A percentile compares a stretch with the other conserved stretches of the same genome.
Evolutionary conservation across 2,329 filamentous ascomycete species (phyloP).

Genomic region (Cordyceps tenuipes): DNA sequence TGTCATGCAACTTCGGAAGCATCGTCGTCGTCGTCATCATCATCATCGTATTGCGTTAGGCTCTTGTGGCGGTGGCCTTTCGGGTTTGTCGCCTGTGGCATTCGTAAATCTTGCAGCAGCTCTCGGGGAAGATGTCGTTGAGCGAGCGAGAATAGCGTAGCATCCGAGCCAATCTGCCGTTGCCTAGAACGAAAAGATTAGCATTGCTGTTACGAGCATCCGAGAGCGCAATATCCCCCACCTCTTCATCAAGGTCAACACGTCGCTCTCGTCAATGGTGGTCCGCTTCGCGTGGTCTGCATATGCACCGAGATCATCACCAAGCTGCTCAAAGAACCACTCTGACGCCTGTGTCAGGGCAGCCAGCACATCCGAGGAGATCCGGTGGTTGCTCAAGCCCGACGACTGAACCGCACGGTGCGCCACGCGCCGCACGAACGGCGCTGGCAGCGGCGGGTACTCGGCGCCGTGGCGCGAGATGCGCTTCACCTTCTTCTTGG

Average conservation of each 20-base stretch:
- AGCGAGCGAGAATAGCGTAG: slow-evolving; percentile 78
- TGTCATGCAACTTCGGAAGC: slow-evolving; percentile 27
- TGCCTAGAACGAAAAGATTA: slow-evolving; percentile 46
- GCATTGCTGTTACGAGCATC: neutral
- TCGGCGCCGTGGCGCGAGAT: slow-evolving; percentile 64
- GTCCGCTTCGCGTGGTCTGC: slow-evolving; percentile 75
- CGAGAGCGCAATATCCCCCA: slow-evolving; percentile 37
- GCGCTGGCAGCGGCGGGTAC: slow-evolving; percentile 65
- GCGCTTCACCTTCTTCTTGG: slow-evolving; percentile 31
- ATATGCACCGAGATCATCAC: slow-evolving; percentile 72
- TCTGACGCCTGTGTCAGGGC: slow-evolving; percentile 75
- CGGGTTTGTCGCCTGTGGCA: slow-evolving; percentile 48
- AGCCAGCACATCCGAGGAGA: slow-evolving; percentile 64
- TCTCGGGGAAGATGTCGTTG: slow-evolving; percentile 75
- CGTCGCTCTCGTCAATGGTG: slow-evolving; percentile 78
- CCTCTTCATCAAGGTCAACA: slow-evolving; percentile 76
- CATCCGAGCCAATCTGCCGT: slow-evolving; percentile 61
- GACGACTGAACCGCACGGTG: slow-evolving; percentile 62
- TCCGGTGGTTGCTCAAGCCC: slow-evolving; percentile 56
- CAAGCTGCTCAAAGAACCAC: slow-evolving; percentile 85
- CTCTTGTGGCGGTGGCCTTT: slow-evolving; percentile 36
- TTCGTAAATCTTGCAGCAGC: slow-evolving; percentile 71
- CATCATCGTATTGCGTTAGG: slow-evolving; percentile 16
- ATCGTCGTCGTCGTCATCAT: slow-evolving; percentile 22
- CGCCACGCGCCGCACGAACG: slow-evolving; percentile 66